These are phyloP conservation scores for Trichoderma gracile DNA, from an alignment of 2,329 filamentous ascomycete genomes.

Conservation along the genomic window DNA sequence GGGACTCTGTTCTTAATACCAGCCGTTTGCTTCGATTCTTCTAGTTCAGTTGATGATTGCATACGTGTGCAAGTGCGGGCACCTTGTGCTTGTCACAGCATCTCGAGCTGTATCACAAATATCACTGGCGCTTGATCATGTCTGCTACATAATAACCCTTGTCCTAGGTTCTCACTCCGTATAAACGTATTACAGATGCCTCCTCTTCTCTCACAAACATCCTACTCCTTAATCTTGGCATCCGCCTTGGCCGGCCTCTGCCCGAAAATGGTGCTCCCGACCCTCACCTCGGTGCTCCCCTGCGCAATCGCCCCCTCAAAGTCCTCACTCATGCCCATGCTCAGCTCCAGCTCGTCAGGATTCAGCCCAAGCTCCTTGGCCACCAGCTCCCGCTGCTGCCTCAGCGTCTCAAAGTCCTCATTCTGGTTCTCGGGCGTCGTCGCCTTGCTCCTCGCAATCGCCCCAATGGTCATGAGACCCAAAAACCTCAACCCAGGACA, in stretches of 20 bases:
- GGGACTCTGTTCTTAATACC: slow-evolving; percentile 21
- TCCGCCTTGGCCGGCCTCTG: slow-evolving; percentile 75
- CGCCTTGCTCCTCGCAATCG: slow-evolving; percentile 79
- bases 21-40: not conserved
- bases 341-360: slow-evolving; percentile 72
- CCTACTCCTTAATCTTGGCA: slow-evolving; percentile 63
- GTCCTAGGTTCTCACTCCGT: not conserved
- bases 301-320: slow-evolving; percentile 83
- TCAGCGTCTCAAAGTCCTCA: slow-evolving; percentile 77
- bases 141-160: not conserved
- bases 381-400: slow-evolving; percentile 70
- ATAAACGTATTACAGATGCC: not conserved
- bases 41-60: not conserved
- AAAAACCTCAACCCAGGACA: slow-evolving; percentile 74
- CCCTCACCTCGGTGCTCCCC: slow-evolving; percentile 85
- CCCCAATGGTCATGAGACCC: slow-evolving; percentile 96
- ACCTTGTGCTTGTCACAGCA: not conserved
- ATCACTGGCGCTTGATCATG: not conserved
- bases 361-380: slow-evolving; percentile 50
- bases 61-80: too few species aligned
- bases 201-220: not conserved
- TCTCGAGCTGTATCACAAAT: not conserved
- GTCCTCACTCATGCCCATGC: slow-evolving; percentile 98
- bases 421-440: slow-evolving; percentile 78
- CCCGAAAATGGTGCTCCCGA: slow-evolving; percentile 95